These are phyloP conservation scores for Lojkania enalia DNA, from an alignment of 2,329 filamentous ascomycete genomes.

Conservation along the genomic window DNA sequence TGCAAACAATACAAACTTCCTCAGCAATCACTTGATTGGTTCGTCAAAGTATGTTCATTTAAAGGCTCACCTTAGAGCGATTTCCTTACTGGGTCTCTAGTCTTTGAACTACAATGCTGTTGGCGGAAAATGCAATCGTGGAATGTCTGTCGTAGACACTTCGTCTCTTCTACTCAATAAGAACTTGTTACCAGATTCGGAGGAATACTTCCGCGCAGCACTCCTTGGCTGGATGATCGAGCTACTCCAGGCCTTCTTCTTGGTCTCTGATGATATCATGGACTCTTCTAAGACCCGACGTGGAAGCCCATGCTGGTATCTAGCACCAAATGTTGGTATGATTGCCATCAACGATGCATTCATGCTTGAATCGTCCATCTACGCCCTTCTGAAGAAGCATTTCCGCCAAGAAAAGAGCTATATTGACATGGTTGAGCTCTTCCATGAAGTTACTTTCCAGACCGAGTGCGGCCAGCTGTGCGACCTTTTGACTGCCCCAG, in stretches of 20 bases:
- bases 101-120: slow-evolving; percentile 82
- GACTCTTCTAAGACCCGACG: slow-evolving; percentile 92
- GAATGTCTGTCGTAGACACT: slow-evolving; percentile 96
- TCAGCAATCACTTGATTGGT: slow-evolving; percentile 80
- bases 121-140: slow-evolving; percentile 97
- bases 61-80: neutral
- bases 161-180: slow-evolving; percentile 75
- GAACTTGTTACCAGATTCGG: slow-evolving; percentile 67
- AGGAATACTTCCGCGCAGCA: slow-evolving; percentile 83
- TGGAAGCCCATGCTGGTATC: slow-evolving; percentile 96
- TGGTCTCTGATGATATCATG: slow-evolving; percentile 99
- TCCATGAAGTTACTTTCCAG: slow-evolving; percentile 92
- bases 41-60: slow-evolving; percentile 65
- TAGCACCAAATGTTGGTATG: slow-evolving; percentile 85
- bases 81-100: slow-evolving; percentile 50
- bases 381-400: slow-evolving; percentile 87
- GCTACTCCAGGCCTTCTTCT: slow-evolving; percentile 97
- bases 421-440: slow-evolving; percentile 89
- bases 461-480: slow-evolving; percentile 95
- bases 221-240: slow-evolving; percentile 97
- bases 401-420: slow-evolving; percentile 88
- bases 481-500: slow-evolving; percentile 92
- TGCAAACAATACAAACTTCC: slow-evolving; percentile 83
- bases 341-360: slow-evolving; percentile 98
- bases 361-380: slow-evolving; percentile 90